Evolutionary conservation across 2,329 filamentous ascomycete genomes (phyloP).

Genomic region (Scorias spongiosa): DNA sequence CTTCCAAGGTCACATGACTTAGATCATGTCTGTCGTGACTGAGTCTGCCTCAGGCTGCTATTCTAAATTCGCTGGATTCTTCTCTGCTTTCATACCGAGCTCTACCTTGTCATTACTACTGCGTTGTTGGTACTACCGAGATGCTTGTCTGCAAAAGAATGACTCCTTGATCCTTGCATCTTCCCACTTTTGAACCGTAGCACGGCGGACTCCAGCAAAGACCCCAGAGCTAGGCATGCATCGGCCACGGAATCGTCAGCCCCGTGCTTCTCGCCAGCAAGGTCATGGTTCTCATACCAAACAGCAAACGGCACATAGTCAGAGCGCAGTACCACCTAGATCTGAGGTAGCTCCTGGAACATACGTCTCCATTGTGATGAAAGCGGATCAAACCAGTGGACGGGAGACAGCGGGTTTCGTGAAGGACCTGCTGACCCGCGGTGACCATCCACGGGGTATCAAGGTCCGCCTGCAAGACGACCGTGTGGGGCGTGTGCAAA

Average conservation of each 20-base stretch:
- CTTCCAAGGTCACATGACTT: too few relatives aligned
- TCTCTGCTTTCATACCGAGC: too few relatives aligned
- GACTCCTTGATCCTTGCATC: too few relatives aligned
- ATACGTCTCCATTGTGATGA: conserved; percentile 56
- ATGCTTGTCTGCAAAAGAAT: too few relatives aligned
- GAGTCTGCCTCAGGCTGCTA: too few relatives aligned
- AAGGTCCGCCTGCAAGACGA: conserved; percentile 62
- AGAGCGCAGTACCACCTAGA: conserved; percentile 14
- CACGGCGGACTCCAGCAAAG: too few relatives aligned
- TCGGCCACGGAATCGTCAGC: conserved; percentile 19
- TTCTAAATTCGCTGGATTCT: too few relatives aligned
- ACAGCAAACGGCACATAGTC: conserved; percentile 1
- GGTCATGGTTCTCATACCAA: conserved; percentile 1
- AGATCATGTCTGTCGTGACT: too few relatives aligned
- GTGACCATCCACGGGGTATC: conserved; percentile 63
- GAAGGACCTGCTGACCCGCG: conserved; percentile 52
- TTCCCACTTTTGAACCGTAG: too few relatives aligned
- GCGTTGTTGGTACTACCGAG: too few relatives aligned
- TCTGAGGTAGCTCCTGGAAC: conserved; percentile 44
- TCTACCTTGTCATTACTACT: too few relatives aligned
- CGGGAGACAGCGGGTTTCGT: conserved; percentile 53
- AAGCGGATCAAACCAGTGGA: conserved; percentile 61
- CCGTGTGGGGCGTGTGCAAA: conserved; percentile 58
- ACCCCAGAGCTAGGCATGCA: conserved; percentile 7
- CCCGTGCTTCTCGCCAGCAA: conserved; percentile 6